phyloP scores from a whole-genome alignment of 2,329 filamentous ascomycete species.

The Fusarium papillatum region DNA sequence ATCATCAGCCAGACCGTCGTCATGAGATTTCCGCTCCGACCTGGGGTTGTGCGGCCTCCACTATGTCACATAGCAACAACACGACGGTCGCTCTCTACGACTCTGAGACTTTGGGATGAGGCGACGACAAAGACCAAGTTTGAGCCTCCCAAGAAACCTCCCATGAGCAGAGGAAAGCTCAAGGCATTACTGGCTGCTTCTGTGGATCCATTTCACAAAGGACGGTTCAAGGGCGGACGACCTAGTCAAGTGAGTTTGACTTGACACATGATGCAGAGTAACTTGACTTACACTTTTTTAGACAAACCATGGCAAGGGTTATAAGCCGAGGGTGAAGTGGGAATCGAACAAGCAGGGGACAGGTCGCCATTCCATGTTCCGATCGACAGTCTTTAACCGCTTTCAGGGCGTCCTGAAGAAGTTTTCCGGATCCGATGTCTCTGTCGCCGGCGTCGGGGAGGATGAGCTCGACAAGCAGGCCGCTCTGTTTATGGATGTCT shows the following conservation, averaged over 20 bases:
- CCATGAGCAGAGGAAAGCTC: not conserved
- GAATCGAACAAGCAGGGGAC: constrained; percentile 38
- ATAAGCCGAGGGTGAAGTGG: constrained; percentile 48
- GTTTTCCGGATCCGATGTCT: constrained; percentile 38
- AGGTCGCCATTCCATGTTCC: constrained; percentile 49
- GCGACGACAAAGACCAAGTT: not conserved
- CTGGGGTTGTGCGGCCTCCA: constrained; percentile 41
- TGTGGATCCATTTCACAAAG: not conserved
- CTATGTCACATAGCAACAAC: constrained; percentile 31
- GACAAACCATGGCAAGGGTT: constrained; percentile 51
- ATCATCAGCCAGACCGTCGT: constrained; percentile 19
- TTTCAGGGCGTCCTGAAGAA: constrained; percentile 52
- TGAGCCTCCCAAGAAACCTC: not conserved
- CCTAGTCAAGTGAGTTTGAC: constrained; percentile 43
- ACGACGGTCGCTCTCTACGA: constrained; percentile 45
- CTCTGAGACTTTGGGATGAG: constrained; percentile 16
- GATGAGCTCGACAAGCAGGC: constrained; percentile 60
- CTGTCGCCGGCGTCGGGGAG: constrained; percentile 46
- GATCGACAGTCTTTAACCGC: constrained; percentile 50
- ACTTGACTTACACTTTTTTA: constrained; percentile 23
- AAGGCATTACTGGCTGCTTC: not conserved
- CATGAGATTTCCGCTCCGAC: constrained; percentile 49
- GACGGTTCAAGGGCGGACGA: constrained; percentile 31
- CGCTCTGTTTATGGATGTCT: constrained; percentile 58
- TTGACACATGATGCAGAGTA: not conserved